phyloP scores from a whole-genome alignment of 2,329 filamentous ascomycete species.

The Mycosphaerelloides madeirae region DNA sequence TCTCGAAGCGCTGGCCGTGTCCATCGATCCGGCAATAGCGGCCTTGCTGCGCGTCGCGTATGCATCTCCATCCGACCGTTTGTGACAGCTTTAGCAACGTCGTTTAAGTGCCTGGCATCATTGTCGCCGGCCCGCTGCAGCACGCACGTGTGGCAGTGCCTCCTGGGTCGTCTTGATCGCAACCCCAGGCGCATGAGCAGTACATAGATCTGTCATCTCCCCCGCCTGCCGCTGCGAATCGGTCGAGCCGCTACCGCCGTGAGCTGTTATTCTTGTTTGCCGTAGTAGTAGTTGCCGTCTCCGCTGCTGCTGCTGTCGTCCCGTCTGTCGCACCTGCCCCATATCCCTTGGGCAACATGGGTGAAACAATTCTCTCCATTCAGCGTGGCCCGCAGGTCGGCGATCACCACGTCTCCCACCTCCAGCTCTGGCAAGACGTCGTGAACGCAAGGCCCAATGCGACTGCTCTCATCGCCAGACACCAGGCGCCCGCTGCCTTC shows the following conservation, averaged over 20 bases:
- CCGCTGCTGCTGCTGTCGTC: too few species aligned
- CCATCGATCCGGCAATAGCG: not conserved
- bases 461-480: slow-evolving; percentile 28
- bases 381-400: slow-evolving; percentile 24
- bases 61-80: slow-evolving; percentile 1
- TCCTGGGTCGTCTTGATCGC: slow-evolving; percentile 2
- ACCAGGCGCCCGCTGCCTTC: slow-evolving; percentile 27
- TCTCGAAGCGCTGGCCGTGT: slow-evolving; percentile 3
- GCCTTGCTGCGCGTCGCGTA: slow-evolving; percentile 10
- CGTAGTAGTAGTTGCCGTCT: too few species aligned
- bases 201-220: slow-evolving; percentile 19
- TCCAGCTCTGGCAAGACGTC: slow-evolving; percentile 30
- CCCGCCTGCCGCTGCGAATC: slow-evolving; percentile 7
- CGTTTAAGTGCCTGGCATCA: slow-evolving; percentile 3
- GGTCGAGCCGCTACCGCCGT: slow-evolving; percentile 6
- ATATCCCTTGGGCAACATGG: slow-evolving; percentile 19
- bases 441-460: slow-evolving; percentile 28
- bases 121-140: slow-evolving; percentile 3
- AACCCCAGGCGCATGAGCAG: slow-evolving; percentile 14
- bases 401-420: slow-evolving; percentile 25
- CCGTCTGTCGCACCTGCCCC: slow-evolving; percentile 11
- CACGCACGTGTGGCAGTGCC: slow-evolving; percentile 13
- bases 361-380: slow-evolving; percentile 22
- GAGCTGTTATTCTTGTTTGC: slow-evolving; percentile 10
- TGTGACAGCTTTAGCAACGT: slow-evolving; percentile 3